Conservation (phyloP, 352 stramenopile genomes). For the Globisporangium orthogonon region DNA sequence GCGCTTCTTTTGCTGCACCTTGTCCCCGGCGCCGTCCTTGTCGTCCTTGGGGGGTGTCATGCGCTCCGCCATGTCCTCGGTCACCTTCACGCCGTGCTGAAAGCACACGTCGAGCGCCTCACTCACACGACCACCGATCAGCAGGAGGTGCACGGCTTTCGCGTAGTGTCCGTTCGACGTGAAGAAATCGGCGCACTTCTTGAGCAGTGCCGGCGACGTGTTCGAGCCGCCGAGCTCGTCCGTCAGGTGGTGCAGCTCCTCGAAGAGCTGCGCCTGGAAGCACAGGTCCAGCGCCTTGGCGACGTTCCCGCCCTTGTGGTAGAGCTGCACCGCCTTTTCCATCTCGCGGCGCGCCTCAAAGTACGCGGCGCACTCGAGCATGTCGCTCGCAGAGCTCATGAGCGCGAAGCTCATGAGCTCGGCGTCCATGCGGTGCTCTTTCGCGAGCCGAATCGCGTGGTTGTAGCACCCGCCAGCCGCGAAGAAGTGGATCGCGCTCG, state of each 20-base stretch:
- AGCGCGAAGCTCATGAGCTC: constrained; percentile 92
- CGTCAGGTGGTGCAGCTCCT: constrained; percentile 81
- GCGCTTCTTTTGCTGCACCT: constrained; percentile 44
- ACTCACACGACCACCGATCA: constrained; percentile 56
- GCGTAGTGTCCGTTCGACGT: constrained; percentile 86
- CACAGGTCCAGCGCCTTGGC: constrained; percentile 91
- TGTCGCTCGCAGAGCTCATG: constrained; percentile 80
- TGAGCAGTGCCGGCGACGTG: constrained; percentile 79
- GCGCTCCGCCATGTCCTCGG: constrained; percentile 89
- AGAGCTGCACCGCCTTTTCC: constrained; percentile 93
- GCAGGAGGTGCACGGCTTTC: constrained; percentile 88
- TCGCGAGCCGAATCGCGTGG: constrained; percentile 91
- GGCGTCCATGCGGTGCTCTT: constrained; percentile 83
- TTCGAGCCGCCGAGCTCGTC: constrained; percentile 68
- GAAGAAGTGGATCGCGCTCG: constrained; percentile 91
- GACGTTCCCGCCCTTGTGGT: constrained; percentile 90
- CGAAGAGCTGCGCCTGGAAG: constrained; percentile 87
- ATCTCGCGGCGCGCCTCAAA: constrained; percentile 91
- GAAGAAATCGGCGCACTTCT: constrained; percentile 92
- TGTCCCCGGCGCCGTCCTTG: constrained; percentile 25
- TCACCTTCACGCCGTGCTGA: constrained; percentile 86
- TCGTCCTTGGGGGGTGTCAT: constrained; percentile 88
- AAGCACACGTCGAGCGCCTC: constrained; percentile 90
- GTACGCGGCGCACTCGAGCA: constrained; percentile 88
- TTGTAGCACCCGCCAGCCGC: constrained; percentile 87